Percentiles rank a stretch among this genome's conserved stretches.
Evolutionary conservation across 495 filamentous ascomycete species (phyloP).

Genomic region (Penicillium coffeae): DNA sequence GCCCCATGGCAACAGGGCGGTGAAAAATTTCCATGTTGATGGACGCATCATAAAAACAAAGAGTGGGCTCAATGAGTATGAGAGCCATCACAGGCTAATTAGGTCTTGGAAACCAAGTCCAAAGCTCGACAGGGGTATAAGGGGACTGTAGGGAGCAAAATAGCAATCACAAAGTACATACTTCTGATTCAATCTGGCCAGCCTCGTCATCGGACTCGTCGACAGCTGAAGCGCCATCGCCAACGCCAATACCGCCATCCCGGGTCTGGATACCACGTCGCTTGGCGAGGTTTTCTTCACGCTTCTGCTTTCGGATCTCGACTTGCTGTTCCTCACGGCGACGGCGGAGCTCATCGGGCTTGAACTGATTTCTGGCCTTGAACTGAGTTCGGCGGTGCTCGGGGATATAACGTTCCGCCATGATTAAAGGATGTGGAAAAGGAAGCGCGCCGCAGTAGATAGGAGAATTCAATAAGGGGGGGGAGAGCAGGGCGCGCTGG

Average conservation of each 20-base stretch:
- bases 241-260: slow-evolving; percentile 69
- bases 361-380: slow-evolving; percentile 98
- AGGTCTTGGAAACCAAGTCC: neutral
- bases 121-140: neutral
- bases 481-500: slow-evolving; percentile 11
- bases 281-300: slow-evolving; percentile 98
- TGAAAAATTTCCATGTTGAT: slow-evolving; percentile 40
- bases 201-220: slow-evolving; percentile 97
- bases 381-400: slow-evolving; percentile 98
- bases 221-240: slow-evolving; percentile 78
- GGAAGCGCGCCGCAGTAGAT: slow-evolving; percentile 30
- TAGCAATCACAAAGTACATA: slow-evolving; percentile 46
- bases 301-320: slow-evolving; percentile 96
- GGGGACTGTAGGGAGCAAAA: neutral
- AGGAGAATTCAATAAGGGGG: slow-evolving; percentile 12
- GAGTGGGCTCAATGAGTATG: slow-evolving; percentile 1
- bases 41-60: slow-evolving; percentile 30
- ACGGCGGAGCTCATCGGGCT: slow-evolving; percentile 96
- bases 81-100: neutral
- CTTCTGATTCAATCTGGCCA: slow-evolving; percentile 90
- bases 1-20: slow-evolving; percentile 36
- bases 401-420: slow-evolving; percentile 98
- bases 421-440: slow-evolving; percentile 42
- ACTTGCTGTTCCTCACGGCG: slow-evolving; percentile 99
- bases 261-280: slow-evolving; percentile 84